Base-by-base conservation (phyloP, 2,329 filamentous ascomycete species). In the Anisogramma anomala region DNA sequence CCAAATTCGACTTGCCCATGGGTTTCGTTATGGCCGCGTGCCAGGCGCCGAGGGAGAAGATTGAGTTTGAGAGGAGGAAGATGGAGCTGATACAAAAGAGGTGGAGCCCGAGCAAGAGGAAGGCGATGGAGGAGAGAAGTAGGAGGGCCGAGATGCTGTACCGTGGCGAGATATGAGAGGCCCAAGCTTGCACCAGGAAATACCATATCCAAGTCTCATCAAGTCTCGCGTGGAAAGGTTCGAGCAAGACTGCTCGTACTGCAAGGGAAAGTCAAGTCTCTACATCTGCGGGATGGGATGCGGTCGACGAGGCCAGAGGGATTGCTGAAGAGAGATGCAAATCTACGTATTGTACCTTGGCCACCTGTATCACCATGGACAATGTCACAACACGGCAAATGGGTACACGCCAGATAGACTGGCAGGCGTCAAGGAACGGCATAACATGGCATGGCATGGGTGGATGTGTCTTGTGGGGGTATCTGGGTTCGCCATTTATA, bases 11-110 rank as follows among this genome's bases (percentile, higher is more conserved):
- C 38, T 79, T 75, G 65, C 68, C 67, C 26, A 58, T 62, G 14
- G 54, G 69, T 33, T 79, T 80, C 51, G 64, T 80, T 44, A 68
- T 71, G 56, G 73, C 77, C 59, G 74, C 69, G 52, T 69, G 68
- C 53, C 62, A 67, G 41, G 64, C 72, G 17, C 60, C 65, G 26
- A 46, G 50, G 5, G 66, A 68, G 52, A 69, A 79, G 59, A 59
- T 62, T 46, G 56, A 65, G 41, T 63, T 57, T 49, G 58, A 73
- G 41, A 57, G 58, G 52, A 60, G 56, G 42, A 65, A 66, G 55
- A 46, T 67, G 47, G 68, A 71, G 43, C 62, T 63, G 26, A 63
- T 69, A 44, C 67, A 67, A 60, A 60, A 62, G n/a, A 58, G 68
- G 38, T 80, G 75, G 76, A 76, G 77, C 9, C 66, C 71, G 15